A percentile compares a stretch with the other conserved stretches of the same genome.
phyloP scores from a whole-genome alignment of 148 eudicot genomes.

The Camellia japonica region DNA sequence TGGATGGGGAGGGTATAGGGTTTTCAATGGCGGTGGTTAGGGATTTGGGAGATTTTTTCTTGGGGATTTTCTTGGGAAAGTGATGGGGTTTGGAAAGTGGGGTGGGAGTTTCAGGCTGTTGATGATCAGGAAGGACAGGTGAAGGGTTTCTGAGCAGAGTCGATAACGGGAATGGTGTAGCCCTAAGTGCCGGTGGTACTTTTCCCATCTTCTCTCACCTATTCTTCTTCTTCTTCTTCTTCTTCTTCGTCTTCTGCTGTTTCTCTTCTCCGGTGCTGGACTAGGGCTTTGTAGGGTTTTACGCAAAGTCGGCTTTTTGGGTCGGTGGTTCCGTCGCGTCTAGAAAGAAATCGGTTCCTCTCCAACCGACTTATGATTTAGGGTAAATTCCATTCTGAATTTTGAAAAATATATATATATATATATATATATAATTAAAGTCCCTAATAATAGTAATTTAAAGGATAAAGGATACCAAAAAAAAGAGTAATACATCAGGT shows the following conservation, averaged over 20 bases:
- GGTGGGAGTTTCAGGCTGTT: constrained; percentile 12
- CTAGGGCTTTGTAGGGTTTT: constrained; percentile 13
- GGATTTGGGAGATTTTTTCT: constrained; percentile 18
- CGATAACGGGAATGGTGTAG: constrained; percentile 19
- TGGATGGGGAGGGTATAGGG: constrained; percentile 23
- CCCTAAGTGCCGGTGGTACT: constrained; percentile 36
- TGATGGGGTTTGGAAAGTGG: constrained; percentile 8
- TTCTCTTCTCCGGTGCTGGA: neutral
- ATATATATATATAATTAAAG: no score
- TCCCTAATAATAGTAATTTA: no score
- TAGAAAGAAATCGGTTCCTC: no score
- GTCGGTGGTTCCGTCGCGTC: no score
- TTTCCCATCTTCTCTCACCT: constrained; percentile 40
- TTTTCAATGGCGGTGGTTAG: constrained; percentile 6
- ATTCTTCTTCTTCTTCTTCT: constrained; percentile 9
- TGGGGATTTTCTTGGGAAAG: constrained; percentile 8
- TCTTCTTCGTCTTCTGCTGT: neutral
- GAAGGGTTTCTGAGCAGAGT: constrained; percentile 25
- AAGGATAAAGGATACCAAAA: no score
- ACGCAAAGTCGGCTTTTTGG: neutral
- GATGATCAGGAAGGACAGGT: constrained; percentile 14
- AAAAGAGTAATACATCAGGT: no score
- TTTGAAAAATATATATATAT: no score
- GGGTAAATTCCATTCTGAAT: no score
- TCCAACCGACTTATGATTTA: no score